Evolutionary conservation across 1,284 basidiomycete species (phyloP), one percentile per base, ranked within the genome.

Genomic region (Malassezia psittaci): DNA sequence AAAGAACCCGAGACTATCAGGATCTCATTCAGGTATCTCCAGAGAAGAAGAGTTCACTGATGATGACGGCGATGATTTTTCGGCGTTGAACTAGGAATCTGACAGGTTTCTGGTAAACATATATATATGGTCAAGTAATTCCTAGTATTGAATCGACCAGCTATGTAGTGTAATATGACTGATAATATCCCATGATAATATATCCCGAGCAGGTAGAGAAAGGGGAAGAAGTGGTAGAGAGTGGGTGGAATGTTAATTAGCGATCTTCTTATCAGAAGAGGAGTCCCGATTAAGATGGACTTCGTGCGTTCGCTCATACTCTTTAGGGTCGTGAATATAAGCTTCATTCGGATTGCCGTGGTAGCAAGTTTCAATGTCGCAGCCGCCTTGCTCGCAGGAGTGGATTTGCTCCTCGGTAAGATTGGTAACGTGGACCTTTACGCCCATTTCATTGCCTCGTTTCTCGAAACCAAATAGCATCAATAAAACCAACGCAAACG

Each of bases 391-490:
- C 13, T 18, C 19, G 1, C 37, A 33, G 2, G 16, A 15, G 2
- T 46, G 21, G 5, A 12, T 24, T 21, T 52, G 47, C 24, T 80
- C 79, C 41, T 81, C 82, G 0, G 65, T 57, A 34, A 80, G 84
- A 5, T 78, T 85, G 50, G 86, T 86, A 62, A 83, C 80, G 72
- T 89, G 83, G 75, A 84, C 85, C 1, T 87, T 88, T 1, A 84
- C 81, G 78, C 91, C 88, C 66, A 91, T 91, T 74, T 86, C 85
- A 6, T 83, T 80, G 10, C 85, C 83, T 68, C 87, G 86, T 37
- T 59, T 61, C 55, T 72, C 67, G 34, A 61, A 51, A 12, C 68
- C 70, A 41, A 69, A 60, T 35, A 52, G 48, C 34, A 68, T 62
- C n/a, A 74, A 61, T 39, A 69, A 48, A 18, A 71, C 35, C 18